Conservation (phyloP, 176 grass and related monocot genomes). For the Ananas comosus region DNA sequence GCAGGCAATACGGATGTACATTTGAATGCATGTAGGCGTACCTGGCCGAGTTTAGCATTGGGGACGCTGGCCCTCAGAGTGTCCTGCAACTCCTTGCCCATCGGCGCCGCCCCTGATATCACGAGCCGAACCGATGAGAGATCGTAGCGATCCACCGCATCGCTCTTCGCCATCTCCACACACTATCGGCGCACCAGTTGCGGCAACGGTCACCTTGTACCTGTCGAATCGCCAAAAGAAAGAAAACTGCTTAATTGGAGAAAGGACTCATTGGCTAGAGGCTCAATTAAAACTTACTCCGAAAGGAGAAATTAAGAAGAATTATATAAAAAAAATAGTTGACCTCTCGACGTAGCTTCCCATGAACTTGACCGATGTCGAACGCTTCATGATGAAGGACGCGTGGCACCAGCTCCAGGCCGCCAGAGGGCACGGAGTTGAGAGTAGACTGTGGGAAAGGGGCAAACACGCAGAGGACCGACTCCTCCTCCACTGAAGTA, state of each 20-base stretch:
- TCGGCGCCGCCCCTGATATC: slow-evolving; percentile 81
- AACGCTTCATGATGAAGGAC: slow-evolving; percentile 81
- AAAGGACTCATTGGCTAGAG: too few species aligned
- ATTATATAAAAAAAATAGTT: too few species aligned
- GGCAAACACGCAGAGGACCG: slow-evolving; percentile 78
- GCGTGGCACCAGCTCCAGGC: slow-evolving; percentile 44
- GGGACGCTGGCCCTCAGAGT: slow-evolving; percentile 51
- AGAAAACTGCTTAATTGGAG: too few species aligned
- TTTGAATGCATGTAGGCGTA: neutral
- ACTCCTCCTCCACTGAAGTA: slow-evolving; percentile 63
- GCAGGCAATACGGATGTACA: too few species aligned
- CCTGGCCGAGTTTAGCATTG: slow-evolving; percentile 74
- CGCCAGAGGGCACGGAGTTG: slow-evolving; percentile 71
- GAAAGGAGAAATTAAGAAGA: too few species aligned
- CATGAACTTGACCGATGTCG: slow-evolving; percentile 59
- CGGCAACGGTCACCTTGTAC: slow-evolving; percentile 60
- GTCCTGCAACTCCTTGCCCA: slow-evolving; percentile 78
- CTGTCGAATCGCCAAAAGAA: neutral
- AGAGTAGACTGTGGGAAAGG: slow-evolving; percentile 97
- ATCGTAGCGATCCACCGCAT: slow-evolving; percentile 49
- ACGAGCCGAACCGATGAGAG: slow-evolving; percentile 71
- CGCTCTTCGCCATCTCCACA: slow-evolving; percentile 73
- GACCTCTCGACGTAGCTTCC: slow-evolving; percentile 40
- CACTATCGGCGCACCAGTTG: slow-evolving; percentile 76
- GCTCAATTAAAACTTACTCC: too few species aligned